Evolutionary conservation across 495 filamentous ascomycete species (phyloP), one percentile per base, ranked within the genome.

Genomic region (Tuber magnatum): DNA sequence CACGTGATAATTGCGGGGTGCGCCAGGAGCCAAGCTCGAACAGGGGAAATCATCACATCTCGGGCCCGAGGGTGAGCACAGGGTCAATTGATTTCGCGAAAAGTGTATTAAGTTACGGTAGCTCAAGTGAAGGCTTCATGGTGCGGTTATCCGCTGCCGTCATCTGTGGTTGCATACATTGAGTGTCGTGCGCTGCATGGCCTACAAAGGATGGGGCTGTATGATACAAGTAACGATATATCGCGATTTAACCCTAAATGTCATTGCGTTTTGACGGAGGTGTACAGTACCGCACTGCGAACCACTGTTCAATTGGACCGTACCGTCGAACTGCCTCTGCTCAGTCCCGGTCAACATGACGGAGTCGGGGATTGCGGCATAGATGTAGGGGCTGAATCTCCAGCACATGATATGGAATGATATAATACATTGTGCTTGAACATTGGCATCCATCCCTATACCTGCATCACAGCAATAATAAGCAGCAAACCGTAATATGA

Each of bases 1-100:
- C 56, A 65, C 56, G 56, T 65, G 56, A 35, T 2, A 65, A 65
- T 32, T 65, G 56, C 56, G 56, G 56, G 56, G 56, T 65, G 56
- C 56, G 18, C 56, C 56, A 14, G 51, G 28, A 12, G 28, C 56
- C 5, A 14, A 32, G 28, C 28, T 28, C 56, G 28, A 35, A 35
- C 56, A 65, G 28, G n/a, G 56, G 56, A 65, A 65, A 65, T 65
- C 14, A 65, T 65, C 56, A 65, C 56, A 65, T 35, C 56, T 10
- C 32, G 6, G 56, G 28, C 18, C 6, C 56, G 56, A 65, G 28
- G 16, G 28, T 35, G 28, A 65, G 56, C 56, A 16, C 56, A 65
- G 28, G 56, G 56, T 65, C 56, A 18, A 65, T 65, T 18, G 56
- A 65, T 65, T 65, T 16, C 5, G 56, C 12, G 56, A 65, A 35